Percentiles rank a stretch among this genome's conserved stretches.
Conservation (phyloP, 768 basidiomycete species). For the Tylopilus plumbeoviolaceoides region DNA sequence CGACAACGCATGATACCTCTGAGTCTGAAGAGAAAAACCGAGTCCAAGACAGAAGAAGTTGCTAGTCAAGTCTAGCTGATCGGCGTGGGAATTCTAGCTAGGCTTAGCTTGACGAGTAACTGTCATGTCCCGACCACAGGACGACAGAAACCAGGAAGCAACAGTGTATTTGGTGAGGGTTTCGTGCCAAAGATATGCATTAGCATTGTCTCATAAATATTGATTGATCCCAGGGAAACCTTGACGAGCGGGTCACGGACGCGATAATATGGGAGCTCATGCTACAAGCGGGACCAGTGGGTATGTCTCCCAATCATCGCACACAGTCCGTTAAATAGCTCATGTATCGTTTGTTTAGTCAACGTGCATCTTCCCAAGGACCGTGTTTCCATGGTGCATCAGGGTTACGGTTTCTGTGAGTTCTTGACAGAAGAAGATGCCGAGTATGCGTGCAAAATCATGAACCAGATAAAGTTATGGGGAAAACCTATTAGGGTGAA, state of each 20-base stretch:
- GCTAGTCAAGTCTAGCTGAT: too few species aligned
- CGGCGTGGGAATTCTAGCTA: background rate
- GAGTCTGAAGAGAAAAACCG: too few species aligned
- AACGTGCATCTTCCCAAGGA: slow-evolving; percentile 99
- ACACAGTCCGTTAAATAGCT: background rate
- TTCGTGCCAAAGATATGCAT: background rate
- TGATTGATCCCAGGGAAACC: slow-evolving; percentile 66
- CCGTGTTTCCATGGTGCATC: slow-evolving; percentile 96
- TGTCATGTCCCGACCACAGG: slow-evolving; percentile 54
- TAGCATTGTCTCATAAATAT: background rate
- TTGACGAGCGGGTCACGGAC: slow-evolving; percentile 93
- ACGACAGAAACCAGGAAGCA: slow-evolving; percentile 89
- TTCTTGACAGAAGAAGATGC: slow-evolving; percentile 98
- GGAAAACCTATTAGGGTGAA: slow-evolving; percentile 99
- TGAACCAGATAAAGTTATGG: slow-evolving; percentile 99
- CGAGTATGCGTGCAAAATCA: slow-evolving; percentile 99
- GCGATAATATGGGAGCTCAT: slow-evolving; percentile 97
- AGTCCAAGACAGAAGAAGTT: too few species aligned
- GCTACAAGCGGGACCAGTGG: slow-evolving; percentile 98
- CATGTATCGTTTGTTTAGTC: slow-evolving; percentile 42
- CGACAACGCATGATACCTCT: too few species aligned
- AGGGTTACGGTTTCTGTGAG: slow-evolving; percentile 99
- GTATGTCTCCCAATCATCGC: slow-evolving; percentile 44
- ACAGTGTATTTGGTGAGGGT: slow-evolving; percentile 74
- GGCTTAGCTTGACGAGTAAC: background rate